Evolutionary conservation across 768 basidiomycete genomes (phyloP).

Genomic region (Psilocybe tampanensis): DNA sequence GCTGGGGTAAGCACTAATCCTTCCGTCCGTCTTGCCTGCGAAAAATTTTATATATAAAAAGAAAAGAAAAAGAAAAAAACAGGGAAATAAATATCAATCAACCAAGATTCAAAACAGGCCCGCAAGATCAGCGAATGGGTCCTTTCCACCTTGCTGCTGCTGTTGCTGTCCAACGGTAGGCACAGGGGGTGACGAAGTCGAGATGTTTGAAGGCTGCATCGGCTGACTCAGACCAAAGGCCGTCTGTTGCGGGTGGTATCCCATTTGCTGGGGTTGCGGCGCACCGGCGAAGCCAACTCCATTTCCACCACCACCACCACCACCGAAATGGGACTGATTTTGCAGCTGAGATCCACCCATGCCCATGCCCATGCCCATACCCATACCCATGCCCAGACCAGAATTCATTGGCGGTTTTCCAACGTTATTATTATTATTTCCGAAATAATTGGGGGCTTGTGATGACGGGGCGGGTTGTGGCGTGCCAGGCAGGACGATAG

Average conservation of each 20-base stretch:
- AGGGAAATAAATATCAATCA: no score
- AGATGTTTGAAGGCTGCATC: slow-evolving; percentile 21
- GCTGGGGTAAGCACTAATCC: no score
- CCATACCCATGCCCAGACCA: slow-evolving; percentile 25
- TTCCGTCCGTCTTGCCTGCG: no score
- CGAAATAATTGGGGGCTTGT: slow-evolving; percentile 33
- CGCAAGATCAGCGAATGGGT: slow-evolving; percentile 84
- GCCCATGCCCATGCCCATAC: slow-evolving; percentile 16
- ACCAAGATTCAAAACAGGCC: slow-evolving; percentile 80
- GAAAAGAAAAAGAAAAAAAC: not conserved
- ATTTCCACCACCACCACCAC: no score
- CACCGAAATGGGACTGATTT: slow-evolving; percentile 2
- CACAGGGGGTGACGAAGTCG: slow-evolving; percentile 14
- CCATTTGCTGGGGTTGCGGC: slow-evolving; percentile 8
- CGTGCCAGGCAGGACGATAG: slow-evolving; percentile 43
- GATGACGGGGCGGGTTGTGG: slow-evolving; percentile 13
- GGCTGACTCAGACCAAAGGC: slow-evolving; percentile 13
- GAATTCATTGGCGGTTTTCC: slow-evolving; percentile 7
- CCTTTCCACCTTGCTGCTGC: slow-evolving; percentile 62
- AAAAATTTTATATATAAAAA: no score
- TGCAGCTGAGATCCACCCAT: slow-evolving; percentile 11
- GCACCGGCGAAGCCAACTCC: not conserved
- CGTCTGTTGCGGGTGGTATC: slow-evolving; percentile 9
- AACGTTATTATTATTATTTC: slow-evolving; percentile 16
- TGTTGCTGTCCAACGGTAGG: slow-evolving; percentile 13